Percentiles rank a stretch among this genome's conserved stretches.
Conservation (phyloP, 2,329 filamentous ascomycete genomes). For the Penicillium vulpinum region DNA sequence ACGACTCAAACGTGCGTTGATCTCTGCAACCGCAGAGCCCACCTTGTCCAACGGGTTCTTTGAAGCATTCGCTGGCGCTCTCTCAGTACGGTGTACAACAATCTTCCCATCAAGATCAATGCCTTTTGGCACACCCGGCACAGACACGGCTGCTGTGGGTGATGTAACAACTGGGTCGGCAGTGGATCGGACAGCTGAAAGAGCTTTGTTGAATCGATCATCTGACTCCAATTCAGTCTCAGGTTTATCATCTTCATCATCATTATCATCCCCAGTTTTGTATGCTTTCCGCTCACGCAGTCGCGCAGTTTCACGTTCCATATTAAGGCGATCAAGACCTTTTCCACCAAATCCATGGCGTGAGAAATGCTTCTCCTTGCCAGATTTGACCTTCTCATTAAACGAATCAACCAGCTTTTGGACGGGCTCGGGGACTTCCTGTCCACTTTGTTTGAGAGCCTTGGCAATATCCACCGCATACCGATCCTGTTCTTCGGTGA, state of each 20-base stretch:
- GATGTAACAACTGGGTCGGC: conserved; percentile 44
- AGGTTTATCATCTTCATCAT: conserved; percentile 70
- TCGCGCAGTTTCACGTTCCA: conserved; percentile 83
- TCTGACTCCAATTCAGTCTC: conserved; percentile 57
- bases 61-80: conserved; percentile 46
- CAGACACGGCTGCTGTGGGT: conserved; percentile 25
- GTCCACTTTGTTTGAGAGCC: conserved; percentile 87
- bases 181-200: conserved; percentile 64
- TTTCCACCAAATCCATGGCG: conserved; percentile 92
- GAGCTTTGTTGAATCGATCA: conserved; percentile 58
- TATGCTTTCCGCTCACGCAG: conserved; percentile 84
- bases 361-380: conserved; percentile 75
- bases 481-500: conserved; percentile 88
- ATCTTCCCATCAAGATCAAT: conserved; percentile 68
- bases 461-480: conserved; percentile 86
- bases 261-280: conserved; percentile 81
- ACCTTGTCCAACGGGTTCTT: conserved; percentile 81
- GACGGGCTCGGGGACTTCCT: conserved; percentile 71
- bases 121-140: conserved; percentile 53
- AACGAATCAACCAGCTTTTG: conserved; percentile 66
- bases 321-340: conserved; percentile 86
- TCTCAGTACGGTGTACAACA: conserved; percentile 70
- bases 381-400: conserved; percentile 85
- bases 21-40: conserved; percentile 83
- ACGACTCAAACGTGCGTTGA: conserved; percentile 86